Evolutionary conservation across 2,329 filamentous ascomycete genomes (phyloP).

Genomic region (Tolypocladium endophyticum): DNA sequence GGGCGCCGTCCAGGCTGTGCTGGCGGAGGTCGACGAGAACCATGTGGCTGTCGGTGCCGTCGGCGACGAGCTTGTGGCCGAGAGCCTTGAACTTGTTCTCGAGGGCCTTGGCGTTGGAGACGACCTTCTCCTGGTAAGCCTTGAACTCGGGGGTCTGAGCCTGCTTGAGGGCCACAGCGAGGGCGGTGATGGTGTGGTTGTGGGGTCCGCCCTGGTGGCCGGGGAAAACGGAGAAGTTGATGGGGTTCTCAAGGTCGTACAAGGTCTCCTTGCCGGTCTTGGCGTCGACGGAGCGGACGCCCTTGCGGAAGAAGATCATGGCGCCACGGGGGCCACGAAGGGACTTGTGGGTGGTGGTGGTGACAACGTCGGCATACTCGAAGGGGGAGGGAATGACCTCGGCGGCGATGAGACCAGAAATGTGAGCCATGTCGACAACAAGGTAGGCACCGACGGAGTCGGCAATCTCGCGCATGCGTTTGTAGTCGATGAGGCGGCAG

Average conservation of each 20-base stretch:
- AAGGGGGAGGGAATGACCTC: constrained; percentile 92
- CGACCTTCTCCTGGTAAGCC: constrained; percentile 84
- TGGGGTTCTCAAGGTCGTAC: constrained; percentile 90
- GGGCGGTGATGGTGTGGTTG: constrained; percentile 98
- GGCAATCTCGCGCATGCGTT: constrained; percentile 89
- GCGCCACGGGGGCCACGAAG: constrained; percentile 93
- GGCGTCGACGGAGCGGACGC: constrained; percentile 77
- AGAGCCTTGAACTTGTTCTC: constrained; percentile 76
- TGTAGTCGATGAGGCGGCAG: constrained; percentile 95
- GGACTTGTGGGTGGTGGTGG: constrained; percentile 98
- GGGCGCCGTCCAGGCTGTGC: constrained; percentile 78
- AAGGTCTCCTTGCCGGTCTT: constrained; percentile 84
- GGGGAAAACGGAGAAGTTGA: constrained; percentile 99
- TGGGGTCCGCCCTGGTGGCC: constrained; percentile 97
- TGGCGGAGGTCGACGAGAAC: constrained; percentile 90
- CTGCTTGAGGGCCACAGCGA: constrained; percentile 92
- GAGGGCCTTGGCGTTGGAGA: constrained; percentile 87
- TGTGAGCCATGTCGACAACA: constrained; percentile 96
- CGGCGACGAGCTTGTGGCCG: constrained; percentile 88
- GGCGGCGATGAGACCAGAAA: constrained; percentile 88
- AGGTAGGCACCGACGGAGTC: constrained; percentile 91
- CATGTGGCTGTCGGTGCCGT: constrained; percentile 96
- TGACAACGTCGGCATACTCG: constrained; percentile 86
- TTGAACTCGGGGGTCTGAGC: constrained; percentile 84
- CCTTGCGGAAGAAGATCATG: constrained; percentile 99